Conservation (phyloP, 2,329 filamentous ascomycete genomes). For the Leptodontidium sp. region DNA sequence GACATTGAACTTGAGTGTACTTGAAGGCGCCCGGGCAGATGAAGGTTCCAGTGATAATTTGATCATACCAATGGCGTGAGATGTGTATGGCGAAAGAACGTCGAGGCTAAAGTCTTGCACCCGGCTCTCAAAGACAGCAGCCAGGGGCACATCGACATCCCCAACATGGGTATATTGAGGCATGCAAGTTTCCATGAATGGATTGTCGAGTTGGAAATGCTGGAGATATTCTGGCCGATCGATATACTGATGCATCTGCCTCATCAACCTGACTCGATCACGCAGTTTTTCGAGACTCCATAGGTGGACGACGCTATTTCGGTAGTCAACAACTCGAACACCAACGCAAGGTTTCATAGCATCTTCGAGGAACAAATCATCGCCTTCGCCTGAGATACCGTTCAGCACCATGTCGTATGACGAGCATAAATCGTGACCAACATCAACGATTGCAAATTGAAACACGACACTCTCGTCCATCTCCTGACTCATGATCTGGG, state of each 20-base stretch:
- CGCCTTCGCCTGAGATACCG: conserved; percentile 84
- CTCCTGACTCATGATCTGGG: conserved; percentile 96
- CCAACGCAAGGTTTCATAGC: conserved; percentile 90
- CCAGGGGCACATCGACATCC: conserved; percentile 90
- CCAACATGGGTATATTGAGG: conserved; percentile 92
- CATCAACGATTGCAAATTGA: conserved; percentile 91
- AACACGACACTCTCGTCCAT: conserved; percentile 93
- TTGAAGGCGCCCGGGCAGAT: conserved; percentile 88
- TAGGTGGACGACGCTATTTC: conserved; percentile 82
- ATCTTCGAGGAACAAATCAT: conserved; percentile 81
- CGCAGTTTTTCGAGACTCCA: conserved; percentile 96
- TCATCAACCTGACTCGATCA: conserved; percentile 87
- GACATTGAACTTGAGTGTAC: conserved; percentile 96
- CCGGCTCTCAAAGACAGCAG: conserved; percentile 91
- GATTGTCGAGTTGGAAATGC: conserved; percentile 91
- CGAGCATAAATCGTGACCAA: conserved; percentile 87
- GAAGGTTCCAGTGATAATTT: conserved; percentile 93
- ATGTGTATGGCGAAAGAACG: conserved; percentile 90
- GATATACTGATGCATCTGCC: conserved; percentile 95
- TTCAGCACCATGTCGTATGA: conserved; percentile 97
- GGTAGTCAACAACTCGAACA: conserved; percentile 90
- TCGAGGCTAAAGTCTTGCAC: conserved; percentile 95
- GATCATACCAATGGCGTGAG: conserved; percentile 88
- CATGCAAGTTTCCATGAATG: conserved; percentile 90
- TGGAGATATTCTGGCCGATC: conserved; percentile 94